A percentile compares a stretch with the other conserved stretches of the same genome.
These are phyloP conservation scores for Microsporum ferrugineum DNA, from an alignment of 2,329 filamentous ascomycete genomes.

Conservation along the genomic window DNA sequence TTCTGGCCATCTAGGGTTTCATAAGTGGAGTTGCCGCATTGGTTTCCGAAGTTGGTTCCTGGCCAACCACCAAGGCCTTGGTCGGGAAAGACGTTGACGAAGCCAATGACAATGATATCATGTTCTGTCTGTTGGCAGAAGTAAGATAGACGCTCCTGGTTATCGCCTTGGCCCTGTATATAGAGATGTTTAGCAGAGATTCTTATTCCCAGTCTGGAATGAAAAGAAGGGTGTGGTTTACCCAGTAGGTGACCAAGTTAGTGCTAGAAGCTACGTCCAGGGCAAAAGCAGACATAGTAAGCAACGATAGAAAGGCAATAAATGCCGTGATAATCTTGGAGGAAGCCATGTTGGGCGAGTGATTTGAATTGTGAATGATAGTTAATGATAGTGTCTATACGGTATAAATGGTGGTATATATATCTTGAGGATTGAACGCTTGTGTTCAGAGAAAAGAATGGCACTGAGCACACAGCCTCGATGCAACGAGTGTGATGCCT, in stretches of 20 bases:
- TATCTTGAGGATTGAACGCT: constrained; percentile 11
- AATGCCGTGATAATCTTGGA: constrained; percentile 26
- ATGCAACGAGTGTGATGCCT: not conserved
- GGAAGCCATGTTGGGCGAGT: constrained; percentile 21
- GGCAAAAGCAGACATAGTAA: constrained; percentile 23
- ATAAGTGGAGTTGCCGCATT: constrained; percentile 33
- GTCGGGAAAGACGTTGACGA: constrained; percentile 45
- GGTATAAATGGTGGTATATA: not conserved
- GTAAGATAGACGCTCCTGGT: constrained; percentile 39
- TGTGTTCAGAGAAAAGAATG: constrained; percentile 29
- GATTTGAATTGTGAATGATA: constrained; percentile 18
- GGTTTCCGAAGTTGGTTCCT: constrained; percentile 46
- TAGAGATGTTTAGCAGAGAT: constrained; percentile 7
- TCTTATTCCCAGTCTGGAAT: not conserved
- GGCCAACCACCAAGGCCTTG: constrained; percentile 37
- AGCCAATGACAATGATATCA: constrained; percentile 47
- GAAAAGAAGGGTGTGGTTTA: constrained; percentile 17
- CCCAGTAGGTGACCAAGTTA: constrained; percentile 46
- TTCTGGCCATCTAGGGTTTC: constrained; percentile 29
- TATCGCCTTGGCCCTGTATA: constrained; percentile 40
- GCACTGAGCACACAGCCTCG: not conserved
- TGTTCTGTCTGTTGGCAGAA: constrained; percentile 42
- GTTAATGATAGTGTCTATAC: constrained; percentile 20
- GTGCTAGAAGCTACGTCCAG: constrained; percentile 33
- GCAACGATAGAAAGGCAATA: constrained; percentile 24